phyloP scores from a whole-genome alignment of 768 basidiomycete species.

The Boletus rubroflammeus region DNA sequence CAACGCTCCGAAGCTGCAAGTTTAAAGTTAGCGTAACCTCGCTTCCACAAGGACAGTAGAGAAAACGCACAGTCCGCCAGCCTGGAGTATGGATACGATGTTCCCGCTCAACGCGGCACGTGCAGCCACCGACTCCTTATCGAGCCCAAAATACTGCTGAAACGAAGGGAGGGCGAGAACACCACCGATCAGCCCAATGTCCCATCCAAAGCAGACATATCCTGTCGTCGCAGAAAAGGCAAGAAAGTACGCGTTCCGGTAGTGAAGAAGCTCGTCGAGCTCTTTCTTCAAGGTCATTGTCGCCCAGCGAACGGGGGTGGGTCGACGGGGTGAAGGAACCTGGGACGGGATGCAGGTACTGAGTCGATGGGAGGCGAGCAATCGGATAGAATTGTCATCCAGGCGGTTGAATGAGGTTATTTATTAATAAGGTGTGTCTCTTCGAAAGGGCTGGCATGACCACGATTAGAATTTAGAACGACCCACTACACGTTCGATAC shows the following conservation, averaged over 20 bases:
- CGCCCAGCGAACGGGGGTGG: background rate
- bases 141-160: slow-evolving; percentile 33
- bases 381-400: background rate
- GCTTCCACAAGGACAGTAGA: background rate
- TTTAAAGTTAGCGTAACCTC: background rate
- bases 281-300: slow-evolving; percentile 24
- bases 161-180: slow-evolving; percentile 36
- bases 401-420: too few species aligned
- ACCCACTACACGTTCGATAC: too few species aligned
- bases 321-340: background rate
- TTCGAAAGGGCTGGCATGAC: too few species aligned
- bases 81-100: slow-evolving; percentile 38
- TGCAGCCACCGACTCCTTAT: slow-evolving; percentile 22
- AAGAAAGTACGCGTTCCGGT: slow-evolving; percentile 35
- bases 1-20: slow-evolving; percentile 23
- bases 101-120: slow-evolving; percentile 32
- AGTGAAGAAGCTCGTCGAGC: slow-evolving; percentile 20
- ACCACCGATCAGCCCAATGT: slow-evolving; percentile 37
- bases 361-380: background rate
- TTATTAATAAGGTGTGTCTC: too few species aligned
- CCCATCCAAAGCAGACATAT: slow-evolving; percentile 37
- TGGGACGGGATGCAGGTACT: background rate
- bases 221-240: slow-evolving; percentile 34
- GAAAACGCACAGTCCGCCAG: slow-evolving; percentile 33
- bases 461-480: too few species aligned